Percentiles rank a stretch among this genome's conserved stretches.
Evolutionary conservation across 352 stramenopile genomes (phyloP).

Genomic region (Phytophthora sansomeana): DNA sequence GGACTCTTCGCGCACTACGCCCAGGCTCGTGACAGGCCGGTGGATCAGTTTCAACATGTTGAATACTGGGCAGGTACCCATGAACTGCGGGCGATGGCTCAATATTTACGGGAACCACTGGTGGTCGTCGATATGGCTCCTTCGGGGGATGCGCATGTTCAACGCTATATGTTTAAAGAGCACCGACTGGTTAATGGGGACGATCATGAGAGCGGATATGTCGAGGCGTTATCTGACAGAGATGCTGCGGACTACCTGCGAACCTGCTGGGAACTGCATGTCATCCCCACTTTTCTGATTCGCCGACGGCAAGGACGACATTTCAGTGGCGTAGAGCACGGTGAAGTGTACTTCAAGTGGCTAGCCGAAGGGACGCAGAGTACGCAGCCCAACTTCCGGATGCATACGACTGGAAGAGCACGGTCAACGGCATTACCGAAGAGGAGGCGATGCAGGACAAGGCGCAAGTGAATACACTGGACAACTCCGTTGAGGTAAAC

Average conservation of each 20-base stretch:
- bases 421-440: no score
- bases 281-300: neutral
- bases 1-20: neutral
- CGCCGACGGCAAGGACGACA: neutral
- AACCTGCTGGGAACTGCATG: neutral
- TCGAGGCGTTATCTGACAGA: neutral
- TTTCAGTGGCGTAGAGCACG: slow-evolving; percentile 11
- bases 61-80: slow-evolving; percentile 1
- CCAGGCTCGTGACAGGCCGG: neutral
- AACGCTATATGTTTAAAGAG: slow-evolving; percentile 2
- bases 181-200: neutral
- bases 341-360: neutral
- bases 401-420: neutral
- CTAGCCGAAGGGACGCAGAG: slow-evolving; percentile 8
- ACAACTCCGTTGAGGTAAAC: neutral
- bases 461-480: no score
- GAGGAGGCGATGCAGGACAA: no score
- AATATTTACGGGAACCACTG: neutral
- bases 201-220: slow-evolving; percentile 6
- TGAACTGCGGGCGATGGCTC: neutral
- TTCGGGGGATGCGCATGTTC: neutral
- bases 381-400: no score
- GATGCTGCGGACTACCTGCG: neutral
- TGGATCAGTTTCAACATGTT: neutral
- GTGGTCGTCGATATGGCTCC: neutral